Evolutionary conservation across 805 yeast species (phyloP).

Genomic region (Wickerhamomyces canadensis): DNA sequence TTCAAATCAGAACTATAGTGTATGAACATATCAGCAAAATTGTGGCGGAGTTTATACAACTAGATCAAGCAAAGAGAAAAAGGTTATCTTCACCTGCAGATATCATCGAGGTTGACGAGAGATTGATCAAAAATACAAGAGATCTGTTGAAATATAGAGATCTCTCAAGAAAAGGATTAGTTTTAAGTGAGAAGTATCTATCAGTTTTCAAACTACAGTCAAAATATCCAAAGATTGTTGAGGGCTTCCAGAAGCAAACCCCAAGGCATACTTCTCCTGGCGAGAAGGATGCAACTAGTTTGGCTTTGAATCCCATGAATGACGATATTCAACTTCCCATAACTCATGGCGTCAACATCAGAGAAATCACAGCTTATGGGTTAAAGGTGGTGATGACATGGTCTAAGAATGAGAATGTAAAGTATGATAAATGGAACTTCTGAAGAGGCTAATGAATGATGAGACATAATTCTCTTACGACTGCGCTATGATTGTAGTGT

Average conservation of each 20-base stretch:
- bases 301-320: background rate
- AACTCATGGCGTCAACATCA: background rate
- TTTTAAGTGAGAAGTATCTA: slow-evolving; percentile 7
- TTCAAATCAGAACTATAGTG: slow-evolving; percentile 12
- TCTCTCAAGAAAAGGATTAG: slow-evolving; percentile 5
- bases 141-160: slow-evolving; percentile 7
- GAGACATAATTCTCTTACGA: no score
- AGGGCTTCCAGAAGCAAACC: slow-evolving; percentile 1
- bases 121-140: slow-evolving; percentile 3
- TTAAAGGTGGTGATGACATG: slow-evolving; percentile 9
- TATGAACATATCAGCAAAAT: slow-evolving; percentile 13
- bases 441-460: background rate
- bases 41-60: slow-evolving; percentile 7
- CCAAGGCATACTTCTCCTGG: background rate
- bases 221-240: slow-evolving; percentile 9
- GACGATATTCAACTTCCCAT: slow-evolving; percentile 10
- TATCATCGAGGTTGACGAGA: slow-evolving; percentile 1
- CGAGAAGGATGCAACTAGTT: background rate
- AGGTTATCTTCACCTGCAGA: background rate
- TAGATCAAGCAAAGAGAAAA: slow-evolving; percentile 5
- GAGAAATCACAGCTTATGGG: slow-evolving; percentile 7
- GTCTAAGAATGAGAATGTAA: slow-evolving; percentile 3
- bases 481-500: no score
- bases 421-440: background rate
- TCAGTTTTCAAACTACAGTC: slow-evolving; percentile 9